Percentiles rank a stretch among this genome's conserved stretches.
These are phyloP conservation scores for Candida easanensis DNA, from an alignment of 805 yeast species.

Conservation along the genomic window DNA sequence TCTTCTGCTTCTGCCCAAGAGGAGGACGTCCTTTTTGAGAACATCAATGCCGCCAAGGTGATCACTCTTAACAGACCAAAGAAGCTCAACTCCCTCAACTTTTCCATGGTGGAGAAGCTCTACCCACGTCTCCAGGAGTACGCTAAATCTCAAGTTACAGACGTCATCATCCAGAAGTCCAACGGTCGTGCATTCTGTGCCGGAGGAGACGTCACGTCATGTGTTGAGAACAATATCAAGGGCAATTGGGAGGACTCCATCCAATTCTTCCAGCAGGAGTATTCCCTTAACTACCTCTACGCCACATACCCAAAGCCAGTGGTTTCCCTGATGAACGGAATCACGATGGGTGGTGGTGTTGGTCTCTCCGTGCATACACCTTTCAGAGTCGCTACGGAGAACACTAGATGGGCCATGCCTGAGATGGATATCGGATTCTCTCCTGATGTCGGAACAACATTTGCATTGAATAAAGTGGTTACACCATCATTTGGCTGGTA, in stretches of 20 bases:
- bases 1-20: conserved; percentile 7
- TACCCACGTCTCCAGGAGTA: conserved; percentile 75
- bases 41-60: conserved; percentile 64
- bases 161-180: conserved; percentile 67
- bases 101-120: conserved; percentile 70
- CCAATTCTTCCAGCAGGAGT: conserved; percentile 75
- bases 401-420: conserved; percentile 94
- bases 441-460: conserved; percentile 94
- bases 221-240: conserved; percentile 57
- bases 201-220: conserved; percentile 91
- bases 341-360: conserved; percentile 98
- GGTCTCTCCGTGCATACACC: conserved; percentile 90
- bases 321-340: conserved; percentile 84
- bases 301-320: conserved; percentile 86
- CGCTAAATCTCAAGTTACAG: conserved; percentile 62
- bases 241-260: conserved; percentile 48
- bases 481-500: conserved; percentile 84
- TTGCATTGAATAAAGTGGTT: conserved; percentile 72
- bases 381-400: conserved; percentile 90
- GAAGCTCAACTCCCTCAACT: conserved; percentile 82
- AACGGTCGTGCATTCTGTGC: conserved; percentile 73
- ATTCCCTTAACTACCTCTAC: conserved; percentile 72
- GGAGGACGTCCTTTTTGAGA: conserved; percentile 61
- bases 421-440: conserved; percentile 95
- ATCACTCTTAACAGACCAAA: conserved; percentile 74